A percentile compares a stretch with the other conserved stretches of the same genome.
Conservation (phyloP, 495 filamentous ascomycete species). For the Diplogelasinospora grovesii region DNA sequence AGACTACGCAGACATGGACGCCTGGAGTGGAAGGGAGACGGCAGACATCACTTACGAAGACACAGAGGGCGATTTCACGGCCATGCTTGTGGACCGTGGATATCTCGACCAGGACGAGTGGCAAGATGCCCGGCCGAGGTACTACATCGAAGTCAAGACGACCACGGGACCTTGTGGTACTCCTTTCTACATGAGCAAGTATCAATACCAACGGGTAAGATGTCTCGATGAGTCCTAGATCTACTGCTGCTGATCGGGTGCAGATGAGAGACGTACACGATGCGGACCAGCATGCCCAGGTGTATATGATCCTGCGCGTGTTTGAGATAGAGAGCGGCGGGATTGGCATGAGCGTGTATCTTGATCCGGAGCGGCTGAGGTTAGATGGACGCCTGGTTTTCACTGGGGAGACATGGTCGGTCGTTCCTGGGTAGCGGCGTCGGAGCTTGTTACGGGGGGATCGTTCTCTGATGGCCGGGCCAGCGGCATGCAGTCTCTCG, state of each 20-base stretch:
- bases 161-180: slow-evolving; percentile 30
- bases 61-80: slow-evolving; percentile 23
- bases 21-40: slow-evolving; percentile 34
- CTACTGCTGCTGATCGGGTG: neutral
- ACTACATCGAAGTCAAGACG: slow-evolving; percentile 45
- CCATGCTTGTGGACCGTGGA: slow-evolving; percentile 24
- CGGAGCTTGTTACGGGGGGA: too few species aligned
- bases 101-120: slow-evolving; percentile 25
- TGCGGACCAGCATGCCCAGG: neutral
- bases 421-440: slow-evolving; percentile 1
- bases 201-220: slow-evolving; percentile 31
- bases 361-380: slow-evolving; percentile 5
- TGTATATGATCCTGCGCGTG: slow-evolving; percentile 6
- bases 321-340: neutral
- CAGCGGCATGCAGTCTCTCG: too few species aligned
- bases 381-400: neutral
- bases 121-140: slow-evolving; percentile 22
- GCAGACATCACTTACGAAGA: slow-evolving; percentile 40
- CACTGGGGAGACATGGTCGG: slow-evolving; percentile 6
- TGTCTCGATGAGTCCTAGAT: neutral
- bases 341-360: neutral
- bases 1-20: slow-evolving; percentile 28
- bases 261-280: slow-evolving; percentile 2
- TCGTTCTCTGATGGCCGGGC: too few species aligned
- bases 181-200: slow-evolving; percentile 38